Percentiles rank a stretch among this genome's conserved stretches.
phyloP scores from a whole-genome alignment of 306 rosid genomes.

The Glycine tomentella region DNA sequence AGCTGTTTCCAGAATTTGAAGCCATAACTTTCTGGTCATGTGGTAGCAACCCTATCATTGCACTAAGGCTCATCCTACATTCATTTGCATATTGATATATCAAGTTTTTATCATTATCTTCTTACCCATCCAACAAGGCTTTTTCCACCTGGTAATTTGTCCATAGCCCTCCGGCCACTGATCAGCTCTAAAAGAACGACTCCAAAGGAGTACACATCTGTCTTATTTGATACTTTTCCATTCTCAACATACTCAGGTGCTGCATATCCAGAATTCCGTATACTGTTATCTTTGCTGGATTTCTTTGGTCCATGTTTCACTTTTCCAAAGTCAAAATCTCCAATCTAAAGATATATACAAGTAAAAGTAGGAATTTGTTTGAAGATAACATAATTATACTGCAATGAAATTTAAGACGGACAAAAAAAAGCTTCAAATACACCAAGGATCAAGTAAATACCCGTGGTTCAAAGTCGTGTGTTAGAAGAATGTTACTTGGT shows the following conservation, averaged over 20 bases:
- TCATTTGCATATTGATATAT: conserved; percentile 7
- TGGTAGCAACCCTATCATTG: not conserved
- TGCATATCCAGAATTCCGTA: conserved; percentile 41
- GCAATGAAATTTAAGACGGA: conserved; percentile 4
- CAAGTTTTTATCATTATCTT: not conserved
- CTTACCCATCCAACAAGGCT: conserved; percentile 60
- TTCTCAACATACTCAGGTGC: conserved; percentile 57
- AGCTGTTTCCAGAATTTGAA: not conserved
- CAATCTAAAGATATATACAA: conserved; percentile 49
- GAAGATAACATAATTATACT: conserved; percentile 11
- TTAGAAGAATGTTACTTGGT: conserved; percentile 80
- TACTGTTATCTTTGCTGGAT: conserved; percentile 40
- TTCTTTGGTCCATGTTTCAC: conserved; percentile 40
- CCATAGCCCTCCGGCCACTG: conserved; percentile 44
- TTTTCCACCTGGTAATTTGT: conserved; percentile 51
- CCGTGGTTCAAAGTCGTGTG: conserved; percentile 75
- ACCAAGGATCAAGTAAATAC: conserved; percentile 56
- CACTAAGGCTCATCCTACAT: not conserved
- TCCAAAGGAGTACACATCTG: conserved; percentile 58
- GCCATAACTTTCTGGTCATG: not conserved
- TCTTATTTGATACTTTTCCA: conserved; percentile 52
- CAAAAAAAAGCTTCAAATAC: conserved; percentile 23
- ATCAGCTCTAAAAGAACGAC: conserved; percentile 59
- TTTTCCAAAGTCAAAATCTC: conserved; percentile 51
- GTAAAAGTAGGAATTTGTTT: not conserved